Evolutionary conservation across 2,329 filamentous ascomycete species (phyloP), one percentile per base, ranked within the genome.

Genomic region (Aspergillus sp.): DNA sequence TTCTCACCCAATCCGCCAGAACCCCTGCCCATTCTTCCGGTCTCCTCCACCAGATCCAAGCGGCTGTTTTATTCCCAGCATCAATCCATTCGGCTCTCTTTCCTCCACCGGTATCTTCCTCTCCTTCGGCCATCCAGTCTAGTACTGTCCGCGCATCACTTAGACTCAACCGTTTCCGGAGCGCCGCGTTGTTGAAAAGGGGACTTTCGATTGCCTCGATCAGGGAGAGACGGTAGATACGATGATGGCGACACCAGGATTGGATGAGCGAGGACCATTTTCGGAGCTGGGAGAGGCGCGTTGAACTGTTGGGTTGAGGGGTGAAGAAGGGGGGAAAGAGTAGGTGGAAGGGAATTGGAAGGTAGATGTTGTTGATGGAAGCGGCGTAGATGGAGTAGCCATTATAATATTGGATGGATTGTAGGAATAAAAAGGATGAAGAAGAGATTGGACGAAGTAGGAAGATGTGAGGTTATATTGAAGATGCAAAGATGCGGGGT

Each of bases 231-330:
- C 81, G 81, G 74, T 83, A 95, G 61, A 90, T 72, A 55, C 81
- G 82, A 72, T 91, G 76, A 69, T 88, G 78, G 0, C 82, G 81
- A 68, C 86, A 88, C 82, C 95, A 96, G 61, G 83, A 69, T 48
- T 90, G 88, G 61, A 97, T 81, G 11, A 96, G 80, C 29, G 80
- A 68, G n/a, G 86, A 83, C 93, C 93, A 98, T 69, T 90, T 90
- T 46, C 79, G 74, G 48, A 90, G 82, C 78, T 73, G 72, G 2
- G 67, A 63, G 42, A 65, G 62, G 34, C 68, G 66, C 28, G 71
- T 73, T 43, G 60, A 60, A 44, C 61, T 62, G 51, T 72, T 74
- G 30, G 69, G 68, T 58, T 74, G 71, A 37, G 69, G 65, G 47
- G 67, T 72, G 69, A 68, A 70, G 65, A 72, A 75, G 61, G 83